Base-by-base conservation (phyloP, 805 yeast species). In the Nakazawaea anatomiae region DNA sequence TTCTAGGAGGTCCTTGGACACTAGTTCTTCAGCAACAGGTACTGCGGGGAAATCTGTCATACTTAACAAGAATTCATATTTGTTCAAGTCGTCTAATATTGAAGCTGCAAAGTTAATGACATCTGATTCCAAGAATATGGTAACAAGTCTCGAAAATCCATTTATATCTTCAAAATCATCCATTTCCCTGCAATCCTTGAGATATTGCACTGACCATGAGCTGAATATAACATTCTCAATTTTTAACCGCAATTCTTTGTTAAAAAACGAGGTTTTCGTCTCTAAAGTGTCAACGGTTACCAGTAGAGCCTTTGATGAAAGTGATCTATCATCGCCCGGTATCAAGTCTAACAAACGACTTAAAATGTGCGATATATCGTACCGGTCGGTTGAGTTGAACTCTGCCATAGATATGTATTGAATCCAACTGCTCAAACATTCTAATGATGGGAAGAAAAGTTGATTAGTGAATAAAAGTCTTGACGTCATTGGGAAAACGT, bases 21-120 rank as follows among this genome's bases (percentile, higher is more conserved):
- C 69, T 12, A 65, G 62, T 62, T 87, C 95, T 39, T 85, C 86
- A 1, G 70, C 57, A 3, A 82, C 71, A 0, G 94, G 85, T 5
- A 64, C 54, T 3, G 84, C 79, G 1, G 83, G 82, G 47, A 76
- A 74, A 52, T 76, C 73, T 0, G 90, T 79, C 47, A 87, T 60
- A 48, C 71, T 71, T 14, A 83, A 53, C 18, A 85, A 62, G 29
- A 79, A 71, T 18, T 75, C 69, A 12, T 85, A 65, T 47, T 79
- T 73, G 12, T 65, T 65, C 41, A 71, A 66, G 34, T 68, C 64
- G 36, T 68, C 65, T 1, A 67, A 57, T 9, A 82, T 57, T 38
- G 68, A 64, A 18, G 70, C 59, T 1, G 80, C 67, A 6, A 82
- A 58, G 39, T 65, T 61, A 0, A 77, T 53, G 9, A 76, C 63